Evolutionary conservation across 495 filamentous ascomycete species (phyloP).

Genomic region (Podospora conica): DNA sequence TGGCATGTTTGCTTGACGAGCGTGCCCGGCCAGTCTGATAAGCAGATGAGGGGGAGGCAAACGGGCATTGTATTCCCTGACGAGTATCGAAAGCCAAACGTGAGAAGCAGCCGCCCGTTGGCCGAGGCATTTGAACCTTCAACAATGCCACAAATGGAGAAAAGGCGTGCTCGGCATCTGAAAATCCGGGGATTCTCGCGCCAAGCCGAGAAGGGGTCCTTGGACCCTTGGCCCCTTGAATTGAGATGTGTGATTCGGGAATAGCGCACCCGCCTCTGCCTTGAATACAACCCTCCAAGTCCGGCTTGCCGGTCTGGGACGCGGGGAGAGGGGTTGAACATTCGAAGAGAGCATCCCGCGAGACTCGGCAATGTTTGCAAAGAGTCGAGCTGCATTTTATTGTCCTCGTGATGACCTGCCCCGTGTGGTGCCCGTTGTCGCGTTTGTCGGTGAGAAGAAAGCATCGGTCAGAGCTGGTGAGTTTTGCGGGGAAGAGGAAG

Average conservation of each 20-base stretch:
- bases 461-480: neutral
- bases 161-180: neutral
- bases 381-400: neutral
- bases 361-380: neutral
- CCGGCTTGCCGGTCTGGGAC: conserved; percentile 7
- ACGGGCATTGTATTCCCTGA: neutral
- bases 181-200: neutral
- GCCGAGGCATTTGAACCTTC: neutral
- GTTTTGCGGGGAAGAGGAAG: neutral
- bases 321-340: neutral
- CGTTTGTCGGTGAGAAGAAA: conserved; percentile 1
- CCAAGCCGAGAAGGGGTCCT: conserved; percentile 6
- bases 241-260: conserved; percentile 1
- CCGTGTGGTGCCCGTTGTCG: neutral
- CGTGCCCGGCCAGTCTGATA: neutral
- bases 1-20: neutral
- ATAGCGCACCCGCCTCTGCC: conserved; percentile 2
- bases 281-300: neutral
- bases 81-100: neutral
- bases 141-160: neutral
- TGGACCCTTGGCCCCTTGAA: conserved; percentile 3
- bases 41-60: neutral
- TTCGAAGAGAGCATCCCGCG: neutral
- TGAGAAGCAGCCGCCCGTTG: neutral
- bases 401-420: conserved; percentile 10